Evolutionary conservation across 2,329 filamentous ascomycete genomes (phyloP).

Genomic region (Trichoderma gracile): DNA sequence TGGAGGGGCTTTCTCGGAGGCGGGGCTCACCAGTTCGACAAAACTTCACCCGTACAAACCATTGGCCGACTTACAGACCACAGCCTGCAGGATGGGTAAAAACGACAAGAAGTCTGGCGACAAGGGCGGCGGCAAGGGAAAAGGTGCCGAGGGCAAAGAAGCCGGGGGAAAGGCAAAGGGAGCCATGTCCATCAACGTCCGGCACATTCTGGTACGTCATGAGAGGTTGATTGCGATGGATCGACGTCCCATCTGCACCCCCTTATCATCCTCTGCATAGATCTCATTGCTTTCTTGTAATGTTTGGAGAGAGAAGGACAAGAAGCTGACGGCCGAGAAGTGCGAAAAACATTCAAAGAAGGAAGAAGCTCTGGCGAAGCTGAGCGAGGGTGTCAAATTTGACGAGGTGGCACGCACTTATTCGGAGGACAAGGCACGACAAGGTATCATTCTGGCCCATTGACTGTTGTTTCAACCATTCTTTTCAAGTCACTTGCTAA

Average conservation of each 20-base stretch:
- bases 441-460: constrained; percentile 46
- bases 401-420: constrained; percentile 72
- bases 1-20: constrained; percentile 12
- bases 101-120: constrained; percentile 46
- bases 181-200: constrained; percentile 69
- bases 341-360: constrained; percentile 79
- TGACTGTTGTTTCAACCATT: too few relatives aligned
- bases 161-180: constrained; percentile 50
- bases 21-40: constrained; percentile 13
- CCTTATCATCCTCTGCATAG: not conserved
- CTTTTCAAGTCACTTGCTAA: not conserved
- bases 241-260: not conserved
- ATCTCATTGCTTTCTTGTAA: not conserved
- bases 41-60: constrained; percentile 11
- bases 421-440: constrained; percentile 74
- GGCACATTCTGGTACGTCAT: constrained; percentile 63
- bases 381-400: constrained; percentile 68
- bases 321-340: constrained; percentile 35
- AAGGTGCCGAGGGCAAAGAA: constrained; percentile 36
- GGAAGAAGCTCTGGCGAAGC: constrained; percentile 70
- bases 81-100: constrained; percentile 39
- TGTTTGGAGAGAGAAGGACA: not conserved
- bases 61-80: not conserved
- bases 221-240: not conserved
- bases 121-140: constrained; percentile 39